These are phyloP conservation scores for Boletus mariae DNA, from an alignment of 1,284 basidiomycete species.

Conservation along the genomic window DNA sequence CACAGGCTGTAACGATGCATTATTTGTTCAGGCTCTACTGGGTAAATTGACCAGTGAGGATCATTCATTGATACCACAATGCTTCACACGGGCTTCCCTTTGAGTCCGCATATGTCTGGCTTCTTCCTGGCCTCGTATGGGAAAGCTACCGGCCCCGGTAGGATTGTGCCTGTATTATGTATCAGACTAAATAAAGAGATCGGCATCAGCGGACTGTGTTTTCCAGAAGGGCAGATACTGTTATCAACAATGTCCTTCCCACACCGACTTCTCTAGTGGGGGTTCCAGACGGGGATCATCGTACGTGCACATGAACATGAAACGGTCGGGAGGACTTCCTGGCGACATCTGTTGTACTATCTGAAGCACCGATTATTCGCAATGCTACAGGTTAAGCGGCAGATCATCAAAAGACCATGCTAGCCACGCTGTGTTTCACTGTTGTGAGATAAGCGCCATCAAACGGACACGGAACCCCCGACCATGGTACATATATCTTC, in stretches of 20 bases:
- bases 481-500: not conserved
- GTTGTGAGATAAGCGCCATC: not conserved
- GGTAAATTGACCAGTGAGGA: not conserved
- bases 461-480: not conserved
- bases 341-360: not conserved
- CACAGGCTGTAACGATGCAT: not conserved
- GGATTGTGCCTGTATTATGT: not conserved
- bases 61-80: not conserved
- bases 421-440: not conserved
- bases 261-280: not conserved
- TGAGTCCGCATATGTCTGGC: too few relatives aligned
- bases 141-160: too few relatives aligned
- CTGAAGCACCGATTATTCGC: not conserved
- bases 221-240: not conserved
- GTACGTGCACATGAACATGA: not conserved
- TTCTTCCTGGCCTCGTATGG: too few relatives aligned
- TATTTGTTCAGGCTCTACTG: not conserved
- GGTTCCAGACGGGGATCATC: not conserved
- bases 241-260: not conserved
- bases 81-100: not conserved
- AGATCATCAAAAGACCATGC: not conserved
- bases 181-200: not conserved
- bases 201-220: not conserved
- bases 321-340: not conserved
- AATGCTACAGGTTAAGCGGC: not conserved